Evolutionary conservation across 306 rosid species (phyloP).

Genomic region (Sindora glabra): DNA sequence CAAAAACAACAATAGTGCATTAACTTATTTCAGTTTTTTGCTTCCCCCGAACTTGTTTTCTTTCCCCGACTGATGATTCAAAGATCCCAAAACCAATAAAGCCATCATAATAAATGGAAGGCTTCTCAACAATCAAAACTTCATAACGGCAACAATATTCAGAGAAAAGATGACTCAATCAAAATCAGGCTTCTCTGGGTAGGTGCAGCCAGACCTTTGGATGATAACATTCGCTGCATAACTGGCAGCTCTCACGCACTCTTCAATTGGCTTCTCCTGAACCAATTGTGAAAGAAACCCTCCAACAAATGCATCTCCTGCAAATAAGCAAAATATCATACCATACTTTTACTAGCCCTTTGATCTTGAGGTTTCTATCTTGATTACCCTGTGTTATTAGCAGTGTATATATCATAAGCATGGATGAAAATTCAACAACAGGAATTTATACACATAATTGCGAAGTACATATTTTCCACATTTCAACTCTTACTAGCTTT

Average conservation of each 20-base stretch:
- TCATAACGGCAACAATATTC: not conserved
- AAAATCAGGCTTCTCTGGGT: slow-evolving; percentile 88
- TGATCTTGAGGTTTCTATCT: no score
- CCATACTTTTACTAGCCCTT: not conserved
- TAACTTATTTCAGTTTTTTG: slow-evolving; percentile 6
- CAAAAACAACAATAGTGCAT: not conserved
- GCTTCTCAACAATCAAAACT: slow-evolving; percentile 15
- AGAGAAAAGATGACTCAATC: slow-evolving; percentile 13
- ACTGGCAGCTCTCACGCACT: slow-evolving; percentile 72
- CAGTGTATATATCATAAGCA: not conserved
- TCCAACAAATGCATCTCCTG: slow-evolving; percentile 97
- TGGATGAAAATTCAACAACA: not conserved
- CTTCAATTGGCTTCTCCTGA: slow-evolving; percentile 67
- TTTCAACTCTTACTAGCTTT: not conserved
- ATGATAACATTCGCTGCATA: slow-evolving; percentile 86
- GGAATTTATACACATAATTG: not conserved
- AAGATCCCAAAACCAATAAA: slow-evolving; percentile 8
- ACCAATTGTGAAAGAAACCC: slow-evolving; percentile 85
- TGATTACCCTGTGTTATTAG: not conserved
- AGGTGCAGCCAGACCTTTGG: slow-evolving; percentile 93
- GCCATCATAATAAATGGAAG: not conserved
- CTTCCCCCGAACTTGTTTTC: not conserved
- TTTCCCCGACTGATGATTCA: not conserved
- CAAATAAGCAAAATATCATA: slow-evolving; percentile 13
- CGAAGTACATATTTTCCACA: not conserved